phyloP scores from a whole-genome alignment of 257 asterid species.

The Ocimum tenuiflorum region DNA sequence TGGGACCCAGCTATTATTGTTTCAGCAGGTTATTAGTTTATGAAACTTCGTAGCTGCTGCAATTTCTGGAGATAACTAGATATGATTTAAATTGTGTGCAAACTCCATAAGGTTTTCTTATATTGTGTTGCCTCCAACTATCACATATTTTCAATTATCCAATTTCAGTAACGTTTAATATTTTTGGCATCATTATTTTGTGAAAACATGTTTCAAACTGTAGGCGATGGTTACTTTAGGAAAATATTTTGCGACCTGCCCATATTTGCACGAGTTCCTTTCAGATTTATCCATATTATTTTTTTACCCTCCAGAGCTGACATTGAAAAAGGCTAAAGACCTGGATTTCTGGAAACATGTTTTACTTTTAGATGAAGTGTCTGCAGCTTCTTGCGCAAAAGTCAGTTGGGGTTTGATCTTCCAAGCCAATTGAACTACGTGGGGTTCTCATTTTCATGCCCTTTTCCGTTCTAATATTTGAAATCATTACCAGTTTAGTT shows the following conservation, averaged over 20 bases:
- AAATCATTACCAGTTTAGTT: too few relatives aligned
- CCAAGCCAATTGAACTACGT: too few relatives aligned
- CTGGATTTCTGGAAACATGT: too few relatives aligned
- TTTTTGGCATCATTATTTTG: not conserved
- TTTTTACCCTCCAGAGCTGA: too few relatives aligned
- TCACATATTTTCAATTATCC: not conserved
- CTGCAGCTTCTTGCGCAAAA: too few relatives aligned
- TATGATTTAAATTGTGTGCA: not conserved
- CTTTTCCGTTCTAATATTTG: too few relatives aligned
- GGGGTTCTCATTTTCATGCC: too few relatives aligned
- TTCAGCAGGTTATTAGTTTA: not conserved
- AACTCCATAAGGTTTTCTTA: not conserved
- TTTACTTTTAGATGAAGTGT: too few relatives aligned
- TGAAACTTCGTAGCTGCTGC: too few relatives aligned
- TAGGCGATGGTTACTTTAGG: not conserved
- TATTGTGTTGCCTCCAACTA: not conserved
- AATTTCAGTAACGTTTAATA: not conserved
- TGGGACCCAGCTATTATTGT: not conserved
- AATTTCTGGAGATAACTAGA: not conserved
- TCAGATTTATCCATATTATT: not conserved
- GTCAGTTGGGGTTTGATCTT: too few relatives aligned
- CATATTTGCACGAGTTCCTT: not conserved
- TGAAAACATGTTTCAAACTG: not conserved
- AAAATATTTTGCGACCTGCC: not conserved
- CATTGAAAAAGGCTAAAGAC: too few relatives aligned